phyloP scores from a whole-genome alignment of 805 yeast species.

The Metschnikowia matae region DNA sequence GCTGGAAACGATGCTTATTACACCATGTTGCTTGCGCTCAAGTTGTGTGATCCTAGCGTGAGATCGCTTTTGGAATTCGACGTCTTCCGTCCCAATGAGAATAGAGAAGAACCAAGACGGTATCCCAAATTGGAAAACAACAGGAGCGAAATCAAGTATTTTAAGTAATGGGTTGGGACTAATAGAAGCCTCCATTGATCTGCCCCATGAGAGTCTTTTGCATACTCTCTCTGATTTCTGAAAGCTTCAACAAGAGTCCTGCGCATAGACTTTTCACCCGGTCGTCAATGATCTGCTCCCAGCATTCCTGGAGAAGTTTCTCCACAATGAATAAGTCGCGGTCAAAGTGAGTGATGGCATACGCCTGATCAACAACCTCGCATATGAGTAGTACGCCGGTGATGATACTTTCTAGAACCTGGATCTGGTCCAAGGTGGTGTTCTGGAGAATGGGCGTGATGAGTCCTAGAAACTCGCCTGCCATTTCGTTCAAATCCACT shows the following conservation, averaged over 20 bases:
- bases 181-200: slow-evolving; percentile 19
- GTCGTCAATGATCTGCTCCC: slow-evolving; percentile 37
- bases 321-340: slow-evolving; percentile 19
- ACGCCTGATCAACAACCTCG: slow-evolving; percentile 31
- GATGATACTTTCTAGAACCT: slow-evolving; percentile 34
- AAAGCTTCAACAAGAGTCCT: slow-evolving; percentile 33
- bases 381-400: slow-evolving; percentile 35
- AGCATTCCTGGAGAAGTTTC: slow-evolving; percentile 24
- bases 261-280: slow-evolving; percentile 37
- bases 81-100: neutral
- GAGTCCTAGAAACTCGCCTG: slow-evolving; percentile 46
- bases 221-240: slow-evolving; percentile 19
- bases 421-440: slow-evolving; percentile 26
- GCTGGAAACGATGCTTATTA: slow-evolving; percentile 29
- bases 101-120: neutral
- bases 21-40: slow-evolving; percentile 23
- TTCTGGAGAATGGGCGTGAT: slow-evolving; percentile 21
- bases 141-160: neutral
- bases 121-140: slow-evolving; percentile 1
- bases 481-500: slow-evolving; percentile 51
- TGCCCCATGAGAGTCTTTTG: slow-evolving; percentile 31
- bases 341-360: slow-evolving; percentile 20
- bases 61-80: slow-evolving; percentile 5
- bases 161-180: neutral
- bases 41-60: slow-evolving; percentile 22